phyloP scores from a whole-genome alignment of 1,139 yeast species.

The Keqinozyma sinolaborantium region DNA sequence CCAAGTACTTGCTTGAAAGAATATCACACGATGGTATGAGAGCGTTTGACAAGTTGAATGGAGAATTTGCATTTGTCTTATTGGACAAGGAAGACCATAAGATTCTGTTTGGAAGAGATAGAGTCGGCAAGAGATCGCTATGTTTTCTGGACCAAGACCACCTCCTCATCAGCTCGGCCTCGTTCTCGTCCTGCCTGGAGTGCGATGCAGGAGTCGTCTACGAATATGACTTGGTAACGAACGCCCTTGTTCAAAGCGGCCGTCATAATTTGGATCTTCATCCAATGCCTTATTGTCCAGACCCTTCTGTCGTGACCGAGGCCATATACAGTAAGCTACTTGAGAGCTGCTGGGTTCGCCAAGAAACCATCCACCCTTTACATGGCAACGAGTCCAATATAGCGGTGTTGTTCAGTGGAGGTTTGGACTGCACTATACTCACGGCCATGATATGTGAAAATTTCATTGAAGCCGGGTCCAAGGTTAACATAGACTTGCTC shows the following conservation, averaged over 20 bases:
- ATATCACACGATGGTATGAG: conserved; percentile 22
- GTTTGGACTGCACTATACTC: conserved; percentile 83
- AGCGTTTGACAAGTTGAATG: conserved; percentile 47
- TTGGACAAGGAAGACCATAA: conserved; percentile 31
- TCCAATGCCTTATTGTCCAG: background rate
- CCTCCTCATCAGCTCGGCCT: conserved; percentile 47
- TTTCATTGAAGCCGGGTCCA: conserved; percentile 6
- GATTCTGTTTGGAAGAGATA: conserved; percentile 80
- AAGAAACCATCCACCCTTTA: conserved; percentile 57
- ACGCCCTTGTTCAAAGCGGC: background rate
- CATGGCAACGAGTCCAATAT: conserved; percentile 35
- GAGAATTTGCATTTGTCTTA: conserved; percentile 77
- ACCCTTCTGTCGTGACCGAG: background rate
- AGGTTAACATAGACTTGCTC: conserved; percentile 53
- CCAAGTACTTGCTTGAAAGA: conserved; percentile 16
- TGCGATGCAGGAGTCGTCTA: conserved; percentile 51
- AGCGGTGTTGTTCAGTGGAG: conserved; percentile 86
- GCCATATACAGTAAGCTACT: conserved; percentile 4
- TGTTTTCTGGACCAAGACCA: conserved; percentile 37
- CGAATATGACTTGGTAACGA: conserved; percentile 28
- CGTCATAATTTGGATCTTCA: background rate
- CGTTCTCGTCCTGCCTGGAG: conserved; percentile 33
- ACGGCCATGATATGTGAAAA: conserved; percentile 45
- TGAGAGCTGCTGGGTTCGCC: conserved; percentile 30
- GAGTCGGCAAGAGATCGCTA: conserved; percentile 76